phyloP scores from a whole-genome alignment of 2,329 filamentous ascomycete genomes.

The Rutstroemia sydowiana region DNA sequence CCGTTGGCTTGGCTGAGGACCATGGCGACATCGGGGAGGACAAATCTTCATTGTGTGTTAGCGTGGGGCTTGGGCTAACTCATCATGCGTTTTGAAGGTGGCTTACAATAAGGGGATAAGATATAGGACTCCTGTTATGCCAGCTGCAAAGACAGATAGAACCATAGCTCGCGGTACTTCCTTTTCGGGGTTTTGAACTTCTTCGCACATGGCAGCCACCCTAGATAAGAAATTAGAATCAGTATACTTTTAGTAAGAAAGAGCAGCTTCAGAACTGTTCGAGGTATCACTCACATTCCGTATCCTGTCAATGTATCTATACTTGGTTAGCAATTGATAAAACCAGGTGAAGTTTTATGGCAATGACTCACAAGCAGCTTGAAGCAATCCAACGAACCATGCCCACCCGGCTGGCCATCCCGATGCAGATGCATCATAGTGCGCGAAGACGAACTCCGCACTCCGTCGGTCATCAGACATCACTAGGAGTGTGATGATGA shows the following conservation, averaged over 20 bases:
- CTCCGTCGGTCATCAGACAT: slow-evolving; percentile 49
- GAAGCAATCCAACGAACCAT: slow-evolving; percentile 64
- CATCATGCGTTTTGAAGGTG: not conserved
- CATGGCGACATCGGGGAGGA: slow-evolving; percentile 58
- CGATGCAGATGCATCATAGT: slow-evolving; percentile 58
- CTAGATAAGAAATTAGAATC: slow-evolving; percentile 59
- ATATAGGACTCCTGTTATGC: slow-evolving; percentile 59
- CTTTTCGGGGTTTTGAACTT: slow-evolving; percentile 59
- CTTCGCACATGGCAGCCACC: slow-evolving; percentile 66
- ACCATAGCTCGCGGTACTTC: slow-evolving; percentile 68
- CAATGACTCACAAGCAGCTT: slow-evolving; percentile 39
- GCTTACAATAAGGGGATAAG: slow-evolving; percentile 57
- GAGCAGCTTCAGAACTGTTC: not conserved
- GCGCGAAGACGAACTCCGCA: slow-evolving; percentile 58
- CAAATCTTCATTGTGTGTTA: slow-evolving; percentile 39
- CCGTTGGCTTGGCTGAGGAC: slow-evolving; percentile 61
- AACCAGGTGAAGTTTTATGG: not conserved
- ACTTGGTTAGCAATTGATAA: slow-evolving; percentile 4
- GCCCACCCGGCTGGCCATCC: slow-evolving; percentile 66
- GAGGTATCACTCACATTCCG: not conserved
- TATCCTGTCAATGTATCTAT: slow-evolving; percentile 38
- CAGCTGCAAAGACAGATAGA: slow-evolving; percentile 58
- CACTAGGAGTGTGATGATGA: slow-evolving; percentile 52
- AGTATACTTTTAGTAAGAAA: slow-evolving; percentile 21
- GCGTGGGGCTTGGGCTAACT: not conserved